Evolutionary conservation across 495 filamentous ascomycete genomes (phyloP).

Genomic region (Penicillium paradoxum): DNA sequence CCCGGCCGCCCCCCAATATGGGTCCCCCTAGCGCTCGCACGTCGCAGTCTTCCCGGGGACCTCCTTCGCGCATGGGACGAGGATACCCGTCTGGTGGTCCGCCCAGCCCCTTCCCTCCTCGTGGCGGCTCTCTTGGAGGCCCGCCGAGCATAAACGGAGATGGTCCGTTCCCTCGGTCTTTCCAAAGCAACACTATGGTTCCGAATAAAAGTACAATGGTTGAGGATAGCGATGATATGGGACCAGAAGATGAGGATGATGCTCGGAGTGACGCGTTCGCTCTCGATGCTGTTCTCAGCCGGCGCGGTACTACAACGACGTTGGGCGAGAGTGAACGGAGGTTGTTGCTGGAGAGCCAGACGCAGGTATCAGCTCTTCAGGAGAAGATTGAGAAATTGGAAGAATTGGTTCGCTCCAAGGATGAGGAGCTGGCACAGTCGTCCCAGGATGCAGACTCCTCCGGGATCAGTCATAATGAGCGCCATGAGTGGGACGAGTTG

Average conservation of each 20-base stretch:
- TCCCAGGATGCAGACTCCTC: slow-evolving; percentile 21
- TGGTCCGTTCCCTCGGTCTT: slow-evolving; percentile 74
- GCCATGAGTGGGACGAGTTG: slow-evolving; percentile 67
- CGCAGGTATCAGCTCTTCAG: slow-evolving; percentile 67
- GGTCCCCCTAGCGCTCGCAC: slow-evolving; percentile 32
- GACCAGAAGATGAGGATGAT: slow-evolving; percentile 56
- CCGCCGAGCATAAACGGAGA: slow-evolving; percentile 43
- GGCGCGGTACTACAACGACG: slow-evolving; percentile 50
- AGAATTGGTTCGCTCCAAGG: slow-evolving; percentile 49
- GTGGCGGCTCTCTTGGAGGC: slow-evolving; percentile 43
- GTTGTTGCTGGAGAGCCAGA: slow-evolving; percentile 68
- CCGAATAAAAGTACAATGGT: slow-evolving; percentile 98
- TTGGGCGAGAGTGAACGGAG: slow-evolving; percentile 63
- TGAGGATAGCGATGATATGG: slow-evolving; percentile 83
- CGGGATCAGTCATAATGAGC: slow-evolving; percentile 40
- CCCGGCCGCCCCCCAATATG: slow-evolving; percentile 38
- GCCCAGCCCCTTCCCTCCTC: slow-evolving; percentile 41
- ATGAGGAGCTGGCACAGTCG: slow-evolving; percentile 50
- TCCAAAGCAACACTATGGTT: slow-evolving; percentile 92
- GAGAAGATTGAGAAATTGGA: slow-evolving; percentile 72
- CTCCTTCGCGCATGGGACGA: slow-evolving; percentile 32
- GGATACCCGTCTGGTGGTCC: slow-evolving; percentile 41
- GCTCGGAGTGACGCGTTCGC: slow-evolving; percentile 62
- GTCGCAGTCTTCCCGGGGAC: slow-evolving; percentile 38
- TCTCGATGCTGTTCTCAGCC: slow-evolving; percentile 52